Percentiles rank a stretch among this genome's conserved stretches.
Conservation (phyloP, 1,284 basidiomycete species). For the Malassezia caprae region DNA sequence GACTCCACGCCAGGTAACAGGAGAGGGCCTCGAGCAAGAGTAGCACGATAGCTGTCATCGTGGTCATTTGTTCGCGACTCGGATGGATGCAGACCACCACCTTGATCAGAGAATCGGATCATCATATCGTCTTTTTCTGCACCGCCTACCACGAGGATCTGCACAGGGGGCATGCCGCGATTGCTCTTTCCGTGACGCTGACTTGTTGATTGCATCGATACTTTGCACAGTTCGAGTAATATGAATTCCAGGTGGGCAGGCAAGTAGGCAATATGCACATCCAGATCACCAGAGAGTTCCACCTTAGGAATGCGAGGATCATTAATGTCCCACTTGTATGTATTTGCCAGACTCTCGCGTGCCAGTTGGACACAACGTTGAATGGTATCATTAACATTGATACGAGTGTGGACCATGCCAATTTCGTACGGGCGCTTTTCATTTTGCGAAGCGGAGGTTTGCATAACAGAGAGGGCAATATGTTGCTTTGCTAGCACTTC, state of each 20-base stretch:
- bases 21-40: conserved; percentile 10
- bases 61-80: neutral
- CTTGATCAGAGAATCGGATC: conserved; percentile 38
- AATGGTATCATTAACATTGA: conserved; percentile 55
- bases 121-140: conserved; percentile 41
- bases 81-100: conserved; percentile 18
- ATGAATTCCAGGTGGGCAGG: conserved; percentile 78
- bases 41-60: neutral
- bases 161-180: conserved; percentile 12
- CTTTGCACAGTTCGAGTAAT: conserved; percentile 76
- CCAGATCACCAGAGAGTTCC: conserved; percentile 62
- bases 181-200: conserved; percentile 15
- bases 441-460: conserved; percentile 19
- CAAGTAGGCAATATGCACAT: conserved; percentile 71
- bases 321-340: conserved; percentile 50
- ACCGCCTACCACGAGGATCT: conserved; percentile 41
- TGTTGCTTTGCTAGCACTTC: conserved; percentile 82
- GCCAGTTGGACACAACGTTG: conserved; percentile 52
- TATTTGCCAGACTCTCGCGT: conserved; percentile 55
- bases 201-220: conserved; percentile 51
- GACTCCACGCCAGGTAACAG: neutral
- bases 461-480: conserved; percentile 57
- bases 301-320: conserved; percentile 56
- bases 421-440: conserved; percentile 44
- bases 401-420: conserved; percentile 71